phyloP scores from a whole-genome alignment of 108 stramenopile genomes.

The Nitzschia sp. region DNA sequence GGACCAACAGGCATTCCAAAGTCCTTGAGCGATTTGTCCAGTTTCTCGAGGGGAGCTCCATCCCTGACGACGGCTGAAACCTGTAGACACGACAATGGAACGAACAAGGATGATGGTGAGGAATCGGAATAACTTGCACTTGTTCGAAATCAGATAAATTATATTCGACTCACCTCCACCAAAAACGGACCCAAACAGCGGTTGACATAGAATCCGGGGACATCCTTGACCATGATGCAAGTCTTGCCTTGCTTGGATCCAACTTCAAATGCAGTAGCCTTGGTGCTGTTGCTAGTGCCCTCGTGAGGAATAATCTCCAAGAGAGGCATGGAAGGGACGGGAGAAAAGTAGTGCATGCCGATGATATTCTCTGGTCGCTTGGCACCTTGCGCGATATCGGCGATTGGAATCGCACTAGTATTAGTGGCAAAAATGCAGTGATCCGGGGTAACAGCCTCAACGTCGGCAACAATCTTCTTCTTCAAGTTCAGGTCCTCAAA shows the following conservation, averaged over 20 bases:
- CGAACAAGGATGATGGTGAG: not conserved
- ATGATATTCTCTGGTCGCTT: conserved; percentile 92
- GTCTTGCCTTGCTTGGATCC: conserved; percentile 99
- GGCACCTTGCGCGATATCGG: conserved; percentile 91
- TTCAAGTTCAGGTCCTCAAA: conserved; percentile 97
- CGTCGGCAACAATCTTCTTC: conserved; percentile 89
- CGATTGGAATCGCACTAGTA: conserved; percentile 98
- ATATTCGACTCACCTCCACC: conserved; percentile 74
- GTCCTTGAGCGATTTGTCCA: conserved; percentile 92
- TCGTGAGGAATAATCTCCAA: conserved; percentile 98
- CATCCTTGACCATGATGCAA: conserved; percentile 97
- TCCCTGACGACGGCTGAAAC: conserved; percentile 80
- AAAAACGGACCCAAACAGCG: conserved; percentile 97
- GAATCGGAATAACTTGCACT: no score
- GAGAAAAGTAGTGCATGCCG: conserved; percentile 99
- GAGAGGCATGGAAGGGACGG: conserved; percentile 98
- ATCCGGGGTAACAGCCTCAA: conserved; percentile 89
- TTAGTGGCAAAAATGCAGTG: conserved; percentile 98
- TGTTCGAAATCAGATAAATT: no score
- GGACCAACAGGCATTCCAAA: conserved; percentile 99
- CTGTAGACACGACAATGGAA: conserved; percentile 3
- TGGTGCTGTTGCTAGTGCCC: conserved; percentile 80
- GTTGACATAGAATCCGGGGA: conserved; percentile 99
- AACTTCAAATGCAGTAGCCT: conserved; percentile 93
- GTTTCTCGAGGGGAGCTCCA: conserved; percentile 79